Percentiles rank a stretch among this genome's conserved stretches.
Evolutionary conservation across 768 basidiomycete species (phyloP).

Genomic region (Hypsizygus marmoreus): DNA sequence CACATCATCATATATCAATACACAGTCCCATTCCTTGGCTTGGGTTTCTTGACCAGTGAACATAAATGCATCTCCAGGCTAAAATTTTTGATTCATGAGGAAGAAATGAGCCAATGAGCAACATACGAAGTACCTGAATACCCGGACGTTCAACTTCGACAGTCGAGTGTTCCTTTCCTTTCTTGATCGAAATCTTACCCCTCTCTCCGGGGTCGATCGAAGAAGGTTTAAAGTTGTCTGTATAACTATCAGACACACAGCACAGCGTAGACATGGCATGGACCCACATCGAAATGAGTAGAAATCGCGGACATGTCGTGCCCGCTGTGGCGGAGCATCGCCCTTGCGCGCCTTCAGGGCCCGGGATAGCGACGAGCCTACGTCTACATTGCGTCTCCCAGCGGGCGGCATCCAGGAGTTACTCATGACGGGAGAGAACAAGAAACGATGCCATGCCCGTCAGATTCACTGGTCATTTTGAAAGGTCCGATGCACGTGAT

Average conservation of each 20-base stretch:
- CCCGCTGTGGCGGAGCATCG: slow-evolving; percentile 41
- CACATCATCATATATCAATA: slow-evolving; percentile 80
- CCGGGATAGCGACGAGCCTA: slow-evolving; percentile 64
- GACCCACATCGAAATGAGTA: slow-evolving; percentile 77
- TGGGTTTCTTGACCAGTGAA: slow-evolving; percentile 60
- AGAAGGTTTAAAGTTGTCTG: slow-evolving; percentile 79
- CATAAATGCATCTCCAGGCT: slow-evolving; percentile 55
- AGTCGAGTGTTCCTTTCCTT: slow-evolving; percentile 49
- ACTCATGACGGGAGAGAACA: slow-evolving; percentile 34
- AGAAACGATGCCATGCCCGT: too few relatives aligned
- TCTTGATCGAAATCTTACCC: slow-evolving; percentile 64
- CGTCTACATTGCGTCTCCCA: slow-evolving; percentile 60
- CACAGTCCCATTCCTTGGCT: slow-evolving; percentile 72
- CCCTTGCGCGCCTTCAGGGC: slow-evolving; percentile 72
- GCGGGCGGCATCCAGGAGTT: slow-evolving; percentile 56
- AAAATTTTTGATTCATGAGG: slow-evolving; percentile 2
- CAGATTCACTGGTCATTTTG: too few relatives aligned
- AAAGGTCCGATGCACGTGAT: too few relatives aligned
- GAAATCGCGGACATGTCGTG: slow-evolving; percentile 61
- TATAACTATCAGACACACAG: neutral
- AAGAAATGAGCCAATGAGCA: neutral
- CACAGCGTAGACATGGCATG: neutral
- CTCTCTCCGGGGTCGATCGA: slow-evolving; percentile 67
- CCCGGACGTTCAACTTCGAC: slow-evolving; percentile 69
- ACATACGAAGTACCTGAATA: slow-evolving; percentile 50